Percentiles rank a stretch among this genome's conserved stretches.
Conservation (phyloP, 352 stramenopile genomes). For the Phytophthora aleatoria region DNA sequence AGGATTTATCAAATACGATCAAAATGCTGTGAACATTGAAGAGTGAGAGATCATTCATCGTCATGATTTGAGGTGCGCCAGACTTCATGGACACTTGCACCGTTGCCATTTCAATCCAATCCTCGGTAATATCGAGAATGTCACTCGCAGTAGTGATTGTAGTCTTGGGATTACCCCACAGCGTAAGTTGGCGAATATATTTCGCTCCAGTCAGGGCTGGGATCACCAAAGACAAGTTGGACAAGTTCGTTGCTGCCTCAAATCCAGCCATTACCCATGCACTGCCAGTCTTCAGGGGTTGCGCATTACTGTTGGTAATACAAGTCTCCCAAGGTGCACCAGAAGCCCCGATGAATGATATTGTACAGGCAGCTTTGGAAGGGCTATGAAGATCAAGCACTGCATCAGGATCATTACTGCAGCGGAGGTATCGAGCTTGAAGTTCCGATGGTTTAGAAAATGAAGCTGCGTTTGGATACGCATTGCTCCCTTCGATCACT, state of each 20-base stretch:
- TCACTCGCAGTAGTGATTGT: slow-evolving; percentile 14
- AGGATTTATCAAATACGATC: slow-evolving; percentile 58
- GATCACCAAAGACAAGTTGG: slow-evolving; percentile 45
- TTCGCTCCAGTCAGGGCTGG: slow-evolving; percentile 45
- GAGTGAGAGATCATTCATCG: slow-evolving; percentile 33
- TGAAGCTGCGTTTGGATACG: slow-evolving; percentile 48
- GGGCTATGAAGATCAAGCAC: slow-evolving; percentile 22
- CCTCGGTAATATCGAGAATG: slow-evolving; percentile 38
- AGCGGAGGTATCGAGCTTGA: slow-evolving; percentile 33
- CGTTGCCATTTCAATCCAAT: slow-evolving; percentile 45
- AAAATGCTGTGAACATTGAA: slow-evolving; percentile 36
- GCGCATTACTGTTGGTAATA: slow-evolving; percentile 39
- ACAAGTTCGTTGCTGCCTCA: slow-evolving; percentile 37
- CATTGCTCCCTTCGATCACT: slow-evolving; percentile 58
- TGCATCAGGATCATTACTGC: slow-evolving; percentile 29
- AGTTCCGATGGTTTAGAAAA: slow-evolving; percentile 35
- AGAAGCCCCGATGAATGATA: slow-evolving; percentile 17
- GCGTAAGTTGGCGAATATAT: slow-evolving; percentile 50
- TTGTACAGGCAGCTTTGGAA: slow-evolving; percentile 7
- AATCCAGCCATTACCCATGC: slow-evolving; percentile 67
- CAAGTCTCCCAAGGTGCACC: slow-evolving; percentile 42
- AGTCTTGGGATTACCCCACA: slow-evolving; percentile 49
- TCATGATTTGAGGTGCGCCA: slow-evolving; percentile 41
- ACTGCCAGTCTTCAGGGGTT: slow-evolving; percentile 41
- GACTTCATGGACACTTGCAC: slow-evolving; percentile 52